Conservation (phyloP, 2,329 filamentous ascomycete species). For the Ascochyta viciae-villosae region DNA sequence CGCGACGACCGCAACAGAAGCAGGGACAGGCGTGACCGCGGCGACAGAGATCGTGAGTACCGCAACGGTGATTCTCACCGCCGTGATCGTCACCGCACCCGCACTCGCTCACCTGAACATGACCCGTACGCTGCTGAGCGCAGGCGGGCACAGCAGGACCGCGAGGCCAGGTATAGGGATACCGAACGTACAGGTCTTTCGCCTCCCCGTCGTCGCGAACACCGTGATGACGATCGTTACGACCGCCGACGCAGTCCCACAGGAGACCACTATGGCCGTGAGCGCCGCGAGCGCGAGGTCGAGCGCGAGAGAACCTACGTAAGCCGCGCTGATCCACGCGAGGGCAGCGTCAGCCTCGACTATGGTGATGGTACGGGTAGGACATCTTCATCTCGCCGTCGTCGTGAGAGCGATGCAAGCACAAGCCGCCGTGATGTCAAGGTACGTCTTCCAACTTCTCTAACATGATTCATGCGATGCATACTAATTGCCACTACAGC, state of each 20-base stretch:
- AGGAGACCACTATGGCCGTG: conserved; percentile 79
- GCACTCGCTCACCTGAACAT: conserved; percentile 86
- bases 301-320: conserved; percentile 86
- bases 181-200: conserved; percentile 71
- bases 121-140: conserved; percentile 96
- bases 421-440: conserved; percentile 51
- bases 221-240: conserved; percentile 48
- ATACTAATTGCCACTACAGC: conserved; percentile 27
- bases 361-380: conserved; percentile 72
- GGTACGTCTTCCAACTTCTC: conserved; percentile 38
- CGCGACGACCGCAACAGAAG: conserved; percentile 55
- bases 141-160: conserved; percentile 89
- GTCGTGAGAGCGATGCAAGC: conserved; percentile 73
- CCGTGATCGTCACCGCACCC: conserved; percentile 56
- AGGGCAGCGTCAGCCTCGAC: conserved; percentile 79
- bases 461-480: neutral
- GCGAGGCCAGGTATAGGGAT: conserved; percentile 92
- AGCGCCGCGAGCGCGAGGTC: conserved; percentile 85
- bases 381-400: conserved; percentile 68
- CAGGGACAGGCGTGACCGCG: conserved; percentile 50
- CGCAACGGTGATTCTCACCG: conserved; percentile 50
- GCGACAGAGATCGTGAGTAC: conserved; percentile 51
- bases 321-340: conserved; percentile 78
- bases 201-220: conserved; percentile 56
- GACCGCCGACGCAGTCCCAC: conserved; percentile 64